Conservation (phyloP, 2,329 filamentous ascomycete species). For the Fusarium pseudograminearum region DNA sequence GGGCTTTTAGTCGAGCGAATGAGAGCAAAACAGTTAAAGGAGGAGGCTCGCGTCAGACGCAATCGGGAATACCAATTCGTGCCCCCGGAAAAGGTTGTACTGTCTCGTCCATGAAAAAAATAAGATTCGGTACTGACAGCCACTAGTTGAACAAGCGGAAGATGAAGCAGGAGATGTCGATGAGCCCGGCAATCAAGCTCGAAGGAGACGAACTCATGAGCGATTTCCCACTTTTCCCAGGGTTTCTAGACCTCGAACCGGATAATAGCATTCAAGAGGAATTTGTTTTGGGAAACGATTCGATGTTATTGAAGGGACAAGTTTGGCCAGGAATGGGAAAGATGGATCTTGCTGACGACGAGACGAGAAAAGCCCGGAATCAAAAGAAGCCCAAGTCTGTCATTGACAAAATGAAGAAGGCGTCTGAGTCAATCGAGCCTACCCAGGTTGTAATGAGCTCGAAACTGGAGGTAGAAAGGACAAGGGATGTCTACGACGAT, state of each 20-base stretch:
- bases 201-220: conserved; percentile 47
- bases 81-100: conserved; percentile 40
- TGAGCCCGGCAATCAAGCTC: conserved; percentile 43
- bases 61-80: conserved; percentile 40
- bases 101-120: neutral
- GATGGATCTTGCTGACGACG: conserved; percentile 82
- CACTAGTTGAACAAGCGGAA: conserved; percentile 49
- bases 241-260: conserved; percentile 47
- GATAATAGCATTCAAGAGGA: conserved; percentile 50
- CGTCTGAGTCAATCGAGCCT: conserved; percentile 72
- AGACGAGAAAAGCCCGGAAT: conserved; percentile 80
- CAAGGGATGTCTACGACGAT: conserved; percentile 71
- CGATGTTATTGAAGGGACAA: conserved; percentile 73
- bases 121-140: conserved; percentile 15
- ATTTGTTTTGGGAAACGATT: conserved; percentile 45
- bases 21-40: conserved; percentile 78
- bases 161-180: conserved; percentile 43
- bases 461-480: conserved; percentile 62
- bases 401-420: conserved; percentile 73
- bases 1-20: conserved; percentile 82
- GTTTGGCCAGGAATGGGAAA: conserved; percentile 82
- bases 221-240: conserved; percentile 48
- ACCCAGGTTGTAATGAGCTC: conserved; percentile 73
- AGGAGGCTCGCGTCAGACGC: conserved; percentile 65
- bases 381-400: conserved; percentile 82